Base-by-base conservation (phyloP, 2,329 filamentous ascomycete species). In the Capronia americana region DNA sequence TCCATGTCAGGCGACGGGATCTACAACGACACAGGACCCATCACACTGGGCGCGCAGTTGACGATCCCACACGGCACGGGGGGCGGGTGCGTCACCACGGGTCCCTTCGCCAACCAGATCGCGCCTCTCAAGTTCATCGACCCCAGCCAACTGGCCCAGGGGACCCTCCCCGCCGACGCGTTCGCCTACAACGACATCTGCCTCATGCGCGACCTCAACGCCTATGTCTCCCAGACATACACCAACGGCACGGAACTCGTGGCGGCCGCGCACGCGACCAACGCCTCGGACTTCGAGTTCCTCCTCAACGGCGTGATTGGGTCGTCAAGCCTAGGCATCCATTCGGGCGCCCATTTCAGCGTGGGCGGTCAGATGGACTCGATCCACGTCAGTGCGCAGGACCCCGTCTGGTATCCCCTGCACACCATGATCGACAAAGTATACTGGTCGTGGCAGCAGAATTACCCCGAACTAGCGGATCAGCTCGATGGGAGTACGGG, bases 1-100 rank as follows among this genome's bases (percentile, higher is more conserved):
- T 79, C 76, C 63, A 72, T 77, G 55, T 74, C 73, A 41, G 76
- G 78, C 48, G 74, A 78, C 44, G 71, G 72, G 24, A 57, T 69
- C 5, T 69, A 68, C 46, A 63, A 64, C 54, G 63, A 71, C 67
- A 69, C 64, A 11, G 71, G 66, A 4, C 67, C 66, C 2, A 71
- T 71, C 62, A 50, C 34, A 7, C 66, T 73, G 2, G 68, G 69
- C 30, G 44, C 69, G 3, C 32, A 59, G 3, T 57, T 73, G 30
- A 63, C 61, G 20, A 67, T 74, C 50, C 73, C 73, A 12, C 70
- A 71, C 34, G 73, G 73, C 41, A 61, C 69, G 4, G 73, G 73
- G 17, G 73, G 73, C 53, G 73, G 69, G 8, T 75, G 74, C 54
- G 70, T 75, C 32, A 70, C 69, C 7, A 71, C 64, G 4, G 74